Evolutionary conservation across 768 basidiomycete genomes (phyloP), one percentile per base, ranked within the genome.

Genomic region (Tylopilus vinaceipallidus): DNA sequence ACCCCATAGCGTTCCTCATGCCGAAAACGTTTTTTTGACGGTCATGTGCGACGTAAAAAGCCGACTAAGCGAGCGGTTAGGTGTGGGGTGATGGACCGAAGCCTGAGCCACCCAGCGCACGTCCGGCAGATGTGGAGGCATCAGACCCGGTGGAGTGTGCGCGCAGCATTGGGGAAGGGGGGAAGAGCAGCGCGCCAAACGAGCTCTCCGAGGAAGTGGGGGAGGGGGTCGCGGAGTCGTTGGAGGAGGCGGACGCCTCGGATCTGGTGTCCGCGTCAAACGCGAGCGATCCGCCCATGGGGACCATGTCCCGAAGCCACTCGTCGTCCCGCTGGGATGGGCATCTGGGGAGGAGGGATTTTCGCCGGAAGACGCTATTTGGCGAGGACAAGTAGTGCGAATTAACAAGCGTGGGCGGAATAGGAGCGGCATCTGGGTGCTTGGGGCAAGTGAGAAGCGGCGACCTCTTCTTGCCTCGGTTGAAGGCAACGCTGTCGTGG

Each of bases 231-330:
- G 54, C 20, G n/a, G 38, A 16, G 29, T 53, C 56, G 42, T 37
- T 33, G 6, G 27, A 29, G 12, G 27, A 29, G 12, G 27, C 12
- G 27, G 54, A 52, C 26, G 17, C 19, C 51, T 54, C 62, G 27
- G 57, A 63, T 53, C n/a, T 49, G 0, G 58, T 2, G 33, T 63
- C 62, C 26, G n/a, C 44, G 10, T 59, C 59, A 2, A 42, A 44
- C 4, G 9, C 32, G 7, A 4, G 12, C 17, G 52, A 33, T 60
- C 43, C 22, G 53, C 59, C 38, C 37, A 59, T 35, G 9, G 83
- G 83, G 2, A 84, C 71, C 56, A 82, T 84, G 70, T 85, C 83
- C 64, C 79, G 74, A 46, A 85, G 69, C 83, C 83, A 85, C 53
- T 71, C 70, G 56, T 84, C 78, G 52, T 82, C 79, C 57, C 72